These are phyloP conservation scores for Rhodotorula sp. DNA, from an alignment of 1,284 basidiomycete genomes.

Conservation along the genomic window DNA sequence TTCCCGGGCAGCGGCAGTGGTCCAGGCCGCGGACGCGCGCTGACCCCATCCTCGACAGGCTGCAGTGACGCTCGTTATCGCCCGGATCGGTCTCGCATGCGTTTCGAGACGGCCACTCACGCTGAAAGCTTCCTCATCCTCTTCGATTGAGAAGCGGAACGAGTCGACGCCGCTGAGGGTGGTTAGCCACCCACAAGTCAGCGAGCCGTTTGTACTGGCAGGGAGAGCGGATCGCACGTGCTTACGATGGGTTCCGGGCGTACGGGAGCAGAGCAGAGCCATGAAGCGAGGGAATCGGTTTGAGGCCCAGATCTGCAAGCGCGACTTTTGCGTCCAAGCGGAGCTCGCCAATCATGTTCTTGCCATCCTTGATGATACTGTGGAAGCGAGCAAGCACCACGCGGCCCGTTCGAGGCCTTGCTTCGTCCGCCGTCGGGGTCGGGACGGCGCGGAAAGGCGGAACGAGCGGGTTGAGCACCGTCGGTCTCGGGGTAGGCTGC, in stretches of 20 bases:
- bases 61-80: neutral
- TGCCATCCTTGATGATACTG: neutral
- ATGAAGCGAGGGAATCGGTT: neutral
- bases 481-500: no score
- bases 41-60: neutral
- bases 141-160: neutral
- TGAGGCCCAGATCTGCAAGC: neutral
- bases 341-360: neutral
- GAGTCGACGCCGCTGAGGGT: neutral
- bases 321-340: neutral
- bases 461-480: neutral
- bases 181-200: neutral
- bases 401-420: neutral
- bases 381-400: neutral
- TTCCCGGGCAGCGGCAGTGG: neutral
- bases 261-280: neutral
- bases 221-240: accelerated
- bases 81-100: neutral
- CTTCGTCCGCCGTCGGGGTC: no score
- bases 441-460: neutral
- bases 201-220: no score
- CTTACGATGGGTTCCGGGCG: neutral
- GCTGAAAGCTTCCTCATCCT: neutral
- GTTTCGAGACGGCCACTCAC: neutral
- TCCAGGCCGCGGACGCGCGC: neutral